Conservation (phyloP, 371 early-diverging fungal genomes). For the Mortierella sp. region DNA sequence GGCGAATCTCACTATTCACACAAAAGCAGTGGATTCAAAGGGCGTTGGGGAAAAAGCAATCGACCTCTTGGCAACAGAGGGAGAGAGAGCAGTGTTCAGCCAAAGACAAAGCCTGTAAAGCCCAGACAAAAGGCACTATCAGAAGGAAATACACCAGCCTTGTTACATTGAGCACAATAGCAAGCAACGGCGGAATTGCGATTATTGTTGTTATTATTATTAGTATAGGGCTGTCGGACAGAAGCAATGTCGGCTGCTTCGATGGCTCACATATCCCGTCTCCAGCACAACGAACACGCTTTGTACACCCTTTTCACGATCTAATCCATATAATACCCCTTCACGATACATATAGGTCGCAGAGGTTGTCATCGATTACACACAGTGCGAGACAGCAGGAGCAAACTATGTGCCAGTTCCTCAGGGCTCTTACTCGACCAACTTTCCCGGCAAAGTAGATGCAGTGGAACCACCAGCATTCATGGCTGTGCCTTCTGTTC, state of each 20-base stretch:
- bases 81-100: background rate
- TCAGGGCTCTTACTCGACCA: constrained; percentile 53
- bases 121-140: background rate
- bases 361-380: constrained; percentile 94
- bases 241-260: background rate
- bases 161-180: background rate
- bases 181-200: background rate
- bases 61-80: background rate
- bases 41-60: background rate
- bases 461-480: constrained; percentile 49
- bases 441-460: constrained; percentile 47
- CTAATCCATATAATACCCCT: background rate
- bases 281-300: background rate
- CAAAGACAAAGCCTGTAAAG: constrained; percentile 9
- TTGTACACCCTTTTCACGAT: background rate
- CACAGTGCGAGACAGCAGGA: constrained; percentile 73
- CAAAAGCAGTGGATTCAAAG: background rate
- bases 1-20: background rate
- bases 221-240: constrained; percentile 3
- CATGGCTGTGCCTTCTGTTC: constrained; percentile 21
- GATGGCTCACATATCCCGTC: background rate
- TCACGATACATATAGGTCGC: constrained; percentile 61
- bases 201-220: constrained; percentile 4
- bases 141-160: background rate
- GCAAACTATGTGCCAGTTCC: constrained; percentile 36